These are phyloP conservation scores for Ogataea parapolymorpha DNA, from an alignment of 805 yeast genomes.

Conservation along the genomic window DNA sequence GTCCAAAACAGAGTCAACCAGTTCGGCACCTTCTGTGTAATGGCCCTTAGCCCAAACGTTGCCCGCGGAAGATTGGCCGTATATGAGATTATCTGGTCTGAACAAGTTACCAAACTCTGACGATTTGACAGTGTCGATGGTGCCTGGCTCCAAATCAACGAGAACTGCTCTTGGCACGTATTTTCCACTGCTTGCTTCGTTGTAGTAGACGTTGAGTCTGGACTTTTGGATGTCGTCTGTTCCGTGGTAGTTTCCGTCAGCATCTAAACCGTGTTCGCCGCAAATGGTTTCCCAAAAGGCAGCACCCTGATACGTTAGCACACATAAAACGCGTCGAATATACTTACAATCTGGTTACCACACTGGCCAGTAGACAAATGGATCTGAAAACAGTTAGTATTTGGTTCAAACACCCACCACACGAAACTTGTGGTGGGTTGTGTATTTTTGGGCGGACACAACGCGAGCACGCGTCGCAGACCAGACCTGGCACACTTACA, in stretches of 20 bases:
- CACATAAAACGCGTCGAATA: not conserved
- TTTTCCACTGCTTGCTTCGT: conserved; percentile 82
- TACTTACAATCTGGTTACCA: conserved; percentile 91
- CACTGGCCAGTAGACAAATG: conserved; percentile 98
- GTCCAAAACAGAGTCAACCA: conserved; percentile 85
- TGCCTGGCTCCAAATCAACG: conserved; percentile 93
- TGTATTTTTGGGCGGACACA: not conserved
- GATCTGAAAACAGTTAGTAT: conserved; percentile 48
- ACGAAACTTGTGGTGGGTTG: not conserved
- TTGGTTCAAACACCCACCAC: conserved; percentile 1
- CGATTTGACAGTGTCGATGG: conserved; percentile 79
- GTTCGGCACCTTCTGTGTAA: conserved; percentile 95
- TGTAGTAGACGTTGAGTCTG: conserved; percentile 74
- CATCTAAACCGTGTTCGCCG: conserved; percentile 81
- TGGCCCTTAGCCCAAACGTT: conserved; percentile 98
- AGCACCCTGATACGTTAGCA: conserved; percentile 56
- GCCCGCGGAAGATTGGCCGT: conserved; percentile 91
- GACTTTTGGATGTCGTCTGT: conserved; percentile 47
- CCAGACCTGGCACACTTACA: conserved; percentile 20
- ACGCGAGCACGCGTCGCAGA: not conserved
- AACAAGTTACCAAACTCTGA: conserved; percentile 81
- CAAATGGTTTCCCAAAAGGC: conserved; percentile 93
- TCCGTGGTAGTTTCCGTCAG: conserved; percentile 70
- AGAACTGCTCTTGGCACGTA: conserved; percentile 92
- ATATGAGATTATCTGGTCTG: conserved; percentile 88